These are phyloP conservation scores for Epichloe typhina DNA, from an alignment of 2,329 filamentous ascomycete species.

Conservation along the genomic window DNA sequence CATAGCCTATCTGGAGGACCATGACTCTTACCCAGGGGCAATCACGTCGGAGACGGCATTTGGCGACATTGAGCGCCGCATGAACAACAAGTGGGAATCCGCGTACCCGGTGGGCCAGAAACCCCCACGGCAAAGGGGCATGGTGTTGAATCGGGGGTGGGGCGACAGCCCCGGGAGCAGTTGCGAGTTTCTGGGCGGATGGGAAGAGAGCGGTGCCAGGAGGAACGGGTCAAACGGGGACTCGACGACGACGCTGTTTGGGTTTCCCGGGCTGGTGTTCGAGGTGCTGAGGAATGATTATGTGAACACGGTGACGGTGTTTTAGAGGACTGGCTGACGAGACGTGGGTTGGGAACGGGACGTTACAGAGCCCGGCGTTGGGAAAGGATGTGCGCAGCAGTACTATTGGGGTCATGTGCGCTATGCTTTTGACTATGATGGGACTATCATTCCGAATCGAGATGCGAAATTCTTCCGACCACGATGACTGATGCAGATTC, in stretches of 20 bases:
- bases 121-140: constrained; percentile 47
- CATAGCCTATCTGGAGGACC: constrained; percentile 40
- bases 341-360: not conserved
- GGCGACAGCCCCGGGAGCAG: constrained; percentile 80
- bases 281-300: constrained; percentile 89
- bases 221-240: constrained; percentile 42
- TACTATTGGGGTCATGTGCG: too few species aligned
- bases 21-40: constrained; percentile 26
- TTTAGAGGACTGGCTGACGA: constrained; percentile 33
- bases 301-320: constrained; percentile 81
- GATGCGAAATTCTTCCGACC: too few species aligned
- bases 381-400: too few species aligned
- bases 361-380: too few species aligned
- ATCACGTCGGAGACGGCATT: constrained; percentile 70
- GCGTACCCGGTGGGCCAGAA: constrained; percentile 44
- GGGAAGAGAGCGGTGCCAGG: constrained; percentile 59
- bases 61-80: constrained; percentile 51
- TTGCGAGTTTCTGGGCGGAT: constrained; percentile 71
- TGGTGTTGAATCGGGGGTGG: constrained; percentile 86
- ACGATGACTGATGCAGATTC: too few species aligned
- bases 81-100: constrained; percentile 58
- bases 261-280: constrained; percentile 87
- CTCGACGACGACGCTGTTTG: constrained; percentile 71
- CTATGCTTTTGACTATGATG: too few species aligned
- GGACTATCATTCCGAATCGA: too few species aligned